A percentile compares a stretch with the other conserved stretches of the same genome.
Evolutionary conservation across 176 grass and related monocot genomes (phyloP).

Genomic region (Avena atlantica): DNA sequence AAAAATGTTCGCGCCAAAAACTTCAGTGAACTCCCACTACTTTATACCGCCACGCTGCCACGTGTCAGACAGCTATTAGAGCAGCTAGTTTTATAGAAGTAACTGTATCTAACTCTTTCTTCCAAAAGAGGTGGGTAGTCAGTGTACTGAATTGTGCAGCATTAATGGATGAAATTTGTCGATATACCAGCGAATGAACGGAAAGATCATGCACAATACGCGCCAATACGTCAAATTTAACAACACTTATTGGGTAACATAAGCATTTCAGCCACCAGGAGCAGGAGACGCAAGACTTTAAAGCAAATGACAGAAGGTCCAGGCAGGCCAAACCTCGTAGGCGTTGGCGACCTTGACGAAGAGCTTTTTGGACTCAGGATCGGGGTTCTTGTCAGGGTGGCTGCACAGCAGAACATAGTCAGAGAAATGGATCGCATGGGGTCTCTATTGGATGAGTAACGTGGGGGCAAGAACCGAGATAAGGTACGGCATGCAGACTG

Average conservation of each 20-base stretch:
- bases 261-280: not conserved
- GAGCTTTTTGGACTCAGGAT: conserved; percentile 88
- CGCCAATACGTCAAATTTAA: not conserved
- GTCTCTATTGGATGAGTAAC: not conserved
- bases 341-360: conserved; percentile 96
- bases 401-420: conserved; percentile 38
- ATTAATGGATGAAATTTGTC: not conserved
- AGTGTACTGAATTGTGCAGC: not conserved
- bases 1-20: not conserved
- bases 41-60: not conserved
- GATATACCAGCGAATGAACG: not conserved
- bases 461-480: not conserved
- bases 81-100: conserved; percentile 1
- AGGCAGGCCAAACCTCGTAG: conserved; percentile 64
- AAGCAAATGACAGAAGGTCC: not conserved
- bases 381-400: conserved; percentile 95
- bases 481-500: not conserved
- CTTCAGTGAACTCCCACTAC: not conserved
- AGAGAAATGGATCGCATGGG: conserved; percentile 25
- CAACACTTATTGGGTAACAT: not conserved
- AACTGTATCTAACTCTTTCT: not conserved
- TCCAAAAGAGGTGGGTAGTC: not conserved
- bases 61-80: conserved; percentile 23
- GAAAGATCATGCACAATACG: not conserved
- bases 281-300: not conserved